Evolutionary conservation across 1,284 basidiomycete species (phyloP), one percentile per base, ranked within the genome.

Genomic region (Leccinum subrobustum): DNA sequence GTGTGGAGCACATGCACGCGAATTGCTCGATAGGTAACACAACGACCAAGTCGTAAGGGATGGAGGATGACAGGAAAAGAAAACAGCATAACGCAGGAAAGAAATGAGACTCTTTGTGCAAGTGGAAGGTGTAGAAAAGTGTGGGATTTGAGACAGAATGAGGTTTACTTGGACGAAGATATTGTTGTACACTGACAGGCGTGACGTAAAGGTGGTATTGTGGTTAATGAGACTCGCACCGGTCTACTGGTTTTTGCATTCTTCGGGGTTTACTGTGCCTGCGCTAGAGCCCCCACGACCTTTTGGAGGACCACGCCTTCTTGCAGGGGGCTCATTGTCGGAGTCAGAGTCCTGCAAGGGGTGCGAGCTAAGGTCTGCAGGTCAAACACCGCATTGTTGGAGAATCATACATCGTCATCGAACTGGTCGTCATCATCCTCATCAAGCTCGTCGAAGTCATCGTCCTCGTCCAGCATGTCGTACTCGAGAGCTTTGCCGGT

Each of bases 401-500:
- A 59, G 59, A 63, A 68, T 70, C 78, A 72, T 77, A 80, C 79
- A 71, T 80, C 79, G 60, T 81, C 80, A 68, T 83, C 83, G 63
- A 82, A 82, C 31, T 81, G 80, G 61, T 85, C 86, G 52, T 87
- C 84, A 14, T 81, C 81, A 14, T 87, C 85, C 31, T 87, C 86
- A 8, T 87, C 83, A 2, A 83, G 76, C 25, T 85, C 82, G 35
- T 86, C 84, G 16, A 85, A 84, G 18, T 87, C 86, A 16, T 87
- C 87, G 6, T 91, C 88, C 1, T 90, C 88, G 5, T 88, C 90
- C 63, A 89, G 73, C 66, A 88, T 83, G 67, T 97, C 96, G 73
- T 91, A 95, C 70, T 93, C 88, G 57, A 98, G 85, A 18, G 95
- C 95, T 79, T 97, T 96, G 71, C 96, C 96, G 18, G 96, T 98